Evolutionary conservation across 805 yeast genomes (phyloP).

Genomic region (Candida corydali): DNA sequence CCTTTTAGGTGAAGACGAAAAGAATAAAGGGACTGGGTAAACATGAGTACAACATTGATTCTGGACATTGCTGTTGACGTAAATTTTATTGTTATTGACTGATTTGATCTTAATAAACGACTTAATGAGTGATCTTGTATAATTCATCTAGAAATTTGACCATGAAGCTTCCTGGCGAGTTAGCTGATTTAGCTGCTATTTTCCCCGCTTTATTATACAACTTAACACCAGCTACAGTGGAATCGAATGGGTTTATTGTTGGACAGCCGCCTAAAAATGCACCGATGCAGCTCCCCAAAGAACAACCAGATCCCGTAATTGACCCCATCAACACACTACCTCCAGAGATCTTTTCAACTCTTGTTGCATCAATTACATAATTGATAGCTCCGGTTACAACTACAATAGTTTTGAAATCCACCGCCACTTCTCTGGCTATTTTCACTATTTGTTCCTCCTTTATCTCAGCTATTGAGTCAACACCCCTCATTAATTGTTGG

Average conservation of each 20-base stretch:
- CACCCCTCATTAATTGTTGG: constrained; percentile 60
- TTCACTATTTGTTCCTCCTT: constrained; percentile 21
- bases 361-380: constrained; percentile 19
- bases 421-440: constrained; percentile 49
- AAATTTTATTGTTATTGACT: no score
- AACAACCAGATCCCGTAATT: constrained; percentile 82
- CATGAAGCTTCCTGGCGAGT: constrained; percentile 56
- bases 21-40: no score
- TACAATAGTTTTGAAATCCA: constrained; percentile 51
- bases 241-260: constrained; percentile 29
- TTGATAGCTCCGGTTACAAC: constrained; percentile 62
- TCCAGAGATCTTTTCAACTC: constrained; percentile 36
- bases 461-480: constrained; percentile 45
- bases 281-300: constrained; percentile 70
- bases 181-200: constrained; percentile 37
- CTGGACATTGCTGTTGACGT: no score
- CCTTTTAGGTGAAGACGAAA: no score
- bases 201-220: constrained; percentile 62
- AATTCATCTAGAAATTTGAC: constrained; percentile 43
- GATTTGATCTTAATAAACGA: no score
- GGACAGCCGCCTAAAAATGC: constrained; percentile 48
- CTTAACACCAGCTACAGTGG: constrained; percentile 52
- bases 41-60: no score
- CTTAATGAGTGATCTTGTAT: constrained; percentile 12
- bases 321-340: constrained; percentile 61